These are phyloP conservation scores for Pseudoscleropodium purum DNA, from an alignment of 225 moss, liverwort and hornwort species.

Conservation along the genomic window DNA sequence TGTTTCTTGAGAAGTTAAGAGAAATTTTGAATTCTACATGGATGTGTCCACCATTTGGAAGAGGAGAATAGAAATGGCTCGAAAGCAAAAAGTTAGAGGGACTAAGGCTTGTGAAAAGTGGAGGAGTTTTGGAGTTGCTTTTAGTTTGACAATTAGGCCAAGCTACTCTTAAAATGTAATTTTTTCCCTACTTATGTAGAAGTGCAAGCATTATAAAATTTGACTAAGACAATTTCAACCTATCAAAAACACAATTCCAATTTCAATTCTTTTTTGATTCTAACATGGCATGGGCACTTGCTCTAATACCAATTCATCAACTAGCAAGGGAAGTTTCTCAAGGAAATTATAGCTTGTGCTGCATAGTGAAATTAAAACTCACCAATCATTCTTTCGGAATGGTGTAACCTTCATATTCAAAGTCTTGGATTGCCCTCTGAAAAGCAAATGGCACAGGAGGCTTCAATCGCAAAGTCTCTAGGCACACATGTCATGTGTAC, in stretches of 20 bases:
- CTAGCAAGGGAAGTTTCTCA: neutral
- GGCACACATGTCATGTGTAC: slow-evolving; percentile 22
- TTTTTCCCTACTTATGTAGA: no score
- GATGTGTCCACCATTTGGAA: neutral
- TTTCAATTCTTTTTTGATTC: neutral
- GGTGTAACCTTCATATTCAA: slow-evolving; percentile 17
- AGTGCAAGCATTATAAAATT: no score
- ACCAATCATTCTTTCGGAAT: slow-evolving; percentile 26
- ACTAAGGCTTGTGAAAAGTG: no score
- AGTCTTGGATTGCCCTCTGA: slow-evolving; percentile 8
- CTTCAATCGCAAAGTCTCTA: slow-evolving; percentile 25
- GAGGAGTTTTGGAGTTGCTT: no score
- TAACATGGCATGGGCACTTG: neutral
- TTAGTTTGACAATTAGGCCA: no score
- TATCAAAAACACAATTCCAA: no score
- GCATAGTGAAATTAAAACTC: neutral
- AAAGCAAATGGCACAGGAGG: neutral
- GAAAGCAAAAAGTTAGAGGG: no score
- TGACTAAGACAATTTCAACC: no score
- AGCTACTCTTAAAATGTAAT: no score
- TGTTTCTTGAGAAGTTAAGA: no score
- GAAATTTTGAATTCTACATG: neutral
- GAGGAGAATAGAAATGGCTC: no score
- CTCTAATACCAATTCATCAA: neutral
- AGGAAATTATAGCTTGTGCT: no score